Conservation (phyloP, 768 basidiomycete species). For the Boletus rubroflammeus region DNA sequence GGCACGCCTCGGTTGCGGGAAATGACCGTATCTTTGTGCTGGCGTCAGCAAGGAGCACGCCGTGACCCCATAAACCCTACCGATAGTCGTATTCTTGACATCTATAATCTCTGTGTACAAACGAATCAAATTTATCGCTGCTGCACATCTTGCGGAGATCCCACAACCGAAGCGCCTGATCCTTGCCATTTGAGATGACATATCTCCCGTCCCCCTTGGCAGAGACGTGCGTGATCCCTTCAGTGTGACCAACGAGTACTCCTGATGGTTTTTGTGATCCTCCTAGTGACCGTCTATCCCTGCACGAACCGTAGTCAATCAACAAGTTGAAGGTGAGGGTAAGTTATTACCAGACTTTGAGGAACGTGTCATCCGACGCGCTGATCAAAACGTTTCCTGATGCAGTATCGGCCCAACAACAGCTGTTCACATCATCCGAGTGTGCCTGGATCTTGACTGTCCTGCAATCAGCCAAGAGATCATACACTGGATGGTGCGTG, state of each 20-base stretch:
- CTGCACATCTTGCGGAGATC: slow-evolving; percentile 91
- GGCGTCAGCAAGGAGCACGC: slow-evolving; percentile 8
- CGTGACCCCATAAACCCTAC: slow-evolving; percentile 37
- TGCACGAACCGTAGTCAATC: slow-evolving; percentile 19
- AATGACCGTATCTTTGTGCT: slow-evolving; percentile 52
- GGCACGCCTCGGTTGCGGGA: slow-evolving; percentile 55
- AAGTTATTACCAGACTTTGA: slow-evolving; percentile 86
- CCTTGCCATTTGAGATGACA: slow-evolving; percentile 93
- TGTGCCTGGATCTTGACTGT: slow-evolving; percentile 89
- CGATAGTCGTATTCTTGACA: slow-evolving; percentile 74
- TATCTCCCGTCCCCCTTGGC: slow-evolving; percentile 97
- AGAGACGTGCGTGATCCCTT: slow-evolving; percentile 92
- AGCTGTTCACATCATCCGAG: slow-evolving; percentile 87
- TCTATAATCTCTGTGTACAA: slow-evolving; percentile 50
- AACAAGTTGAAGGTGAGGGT: background rate
- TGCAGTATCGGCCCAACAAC: slow-evolving; percentile 91
- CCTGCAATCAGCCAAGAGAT: slow-evolving; percentile 73
- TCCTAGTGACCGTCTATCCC: slow-evolving; percentile 51
- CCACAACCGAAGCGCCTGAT: slow-evolving; percentile 89
- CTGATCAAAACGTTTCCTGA: slow-evolving; percentile 94
- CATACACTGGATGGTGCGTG: slow-evolving; percentile 63
- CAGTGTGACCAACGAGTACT: slow-evolving; percentile 91
- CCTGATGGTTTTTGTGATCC: slow-evolving; percentile 75
- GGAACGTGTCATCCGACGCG: slow-evolving; percentile 89
- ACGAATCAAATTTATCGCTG: slow-evolving; percentile 60